Base-by-base conservation (phyloP, 306 rosid species). In the Neltuma alba region DNA sequence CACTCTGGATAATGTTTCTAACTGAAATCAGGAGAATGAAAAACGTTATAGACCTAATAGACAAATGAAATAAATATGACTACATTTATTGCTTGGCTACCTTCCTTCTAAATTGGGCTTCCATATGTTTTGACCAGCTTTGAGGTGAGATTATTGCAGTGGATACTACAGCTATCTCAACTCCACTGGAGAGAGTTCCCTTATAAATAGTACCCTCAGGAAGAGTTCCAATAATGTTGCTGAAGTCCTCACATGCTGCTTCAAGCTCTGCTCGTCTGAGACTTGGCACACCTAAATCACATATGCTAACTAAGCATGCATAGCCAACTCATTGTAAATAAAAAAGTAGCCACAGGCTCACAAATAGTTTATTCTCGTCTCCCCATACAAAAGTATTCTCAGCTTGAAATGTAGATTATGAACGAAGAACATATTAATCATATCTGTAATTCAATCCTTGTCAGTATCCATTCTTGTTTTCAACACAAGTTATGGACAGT, bases 211-310 rank as follows among this genome's bases (percentile, higher is more conserved):
- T 91, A 71, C 88, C 89, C 37, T 87, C 85, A 6, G 88, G 79
- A 0, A 84, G 76, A 30, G 88, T 76, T 40, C 94, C 97, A 57
- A 95, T 90, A 36, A 95, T 88, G 83, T 95, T 95, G 77, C 99
- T 95, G 88, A 91, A 95, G 87, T 93, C 94, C 87, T 95, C 99
- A 81, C 98, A 95, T 58, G 99, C 97, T 80, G 78, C 92, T 74
- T 84, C 88, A 36, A 95, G 90, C 80, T 95, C 98, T 36, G 86
- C 82, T 77, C 97, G 65, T 52, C 87, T 87, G 23, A 95, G 96
- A 83, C 88, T 95, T 28, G 99, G 99, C 68, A 95, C 94, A 85
- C 99, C 99, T 94, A 87, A 70, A 79, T 71, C 58, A 65, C 30
- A 66, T 58, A 62, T 67, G 81, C 38, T 71, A 50, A 48, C 71